A percentile compares a stretch with the other conserved stretches of the same genome.
phyloP scores from a whole-genome alignment of 2,329 filamentous ascomycete genomes.

The Magnaporthales sp. region DNA sequence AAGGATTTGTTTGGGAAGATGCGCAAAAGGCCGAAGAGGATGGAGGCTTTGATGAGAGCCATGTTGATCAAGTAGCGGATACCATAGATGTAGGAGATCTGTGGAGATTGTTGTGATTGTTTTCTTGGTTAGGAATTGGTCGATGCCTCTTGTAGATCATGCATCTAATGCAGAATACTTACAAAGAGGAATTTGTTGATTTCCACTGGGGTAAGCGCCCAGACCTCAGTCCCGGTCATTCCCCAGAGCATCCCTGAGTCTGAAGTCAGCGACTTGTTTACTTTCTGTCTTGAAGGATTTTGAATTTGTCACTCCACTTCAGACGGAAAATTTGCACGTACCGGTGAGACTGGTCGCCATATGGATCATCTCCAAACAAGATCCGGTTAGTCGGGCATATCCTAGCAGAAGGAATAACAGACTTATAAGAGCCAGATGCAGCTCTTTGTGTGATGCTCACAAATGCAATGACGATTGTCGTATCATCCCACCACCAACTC shows the following conservation, averaged over 20 bases:
- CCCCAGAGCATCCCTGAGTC: not conserved
- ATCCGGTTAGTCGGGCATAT: not conserved
- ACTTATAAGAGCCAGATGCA: not conserved
- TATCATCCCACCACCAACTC: not conserved
- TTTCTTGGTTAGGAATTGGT: not conserved
- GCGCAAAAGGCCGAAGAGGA: constrained; percentile 46
- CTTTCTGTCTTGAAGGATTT: not conserved
- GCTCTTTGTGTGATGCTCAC: not conserved
- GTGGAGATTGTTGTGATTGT: not conserved
- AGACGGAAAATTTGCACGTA: not conserved
- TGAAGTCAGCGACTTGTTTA: not conserved
- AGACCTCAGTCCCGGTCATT: not conserved
- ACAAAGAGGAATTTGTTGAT: not conserved
- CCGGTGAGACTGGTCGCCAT: not conserved
- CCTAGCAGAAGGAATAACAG: not conserved
- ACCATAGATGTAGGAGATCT: constrained; percentile 28
- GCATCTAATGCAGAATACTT: not conserved
- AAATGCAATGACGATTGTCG: not conserved
- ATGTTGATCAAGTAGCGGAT: constrained; percentile 36
- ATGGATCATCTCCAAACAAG: not conserved
- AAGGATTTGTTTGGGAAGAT: constrained; percentile 37
- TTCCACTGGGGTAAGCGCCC: not conserved
- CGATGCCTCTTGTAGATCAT: not conserved
- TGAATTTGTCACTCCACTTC: not conserved
- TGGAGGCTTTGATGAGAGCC: constrained; percentile 37